Conservation (phyloP, 768 basidiomycete genomes). For the Chlorophyllum brunneum region DNA sequence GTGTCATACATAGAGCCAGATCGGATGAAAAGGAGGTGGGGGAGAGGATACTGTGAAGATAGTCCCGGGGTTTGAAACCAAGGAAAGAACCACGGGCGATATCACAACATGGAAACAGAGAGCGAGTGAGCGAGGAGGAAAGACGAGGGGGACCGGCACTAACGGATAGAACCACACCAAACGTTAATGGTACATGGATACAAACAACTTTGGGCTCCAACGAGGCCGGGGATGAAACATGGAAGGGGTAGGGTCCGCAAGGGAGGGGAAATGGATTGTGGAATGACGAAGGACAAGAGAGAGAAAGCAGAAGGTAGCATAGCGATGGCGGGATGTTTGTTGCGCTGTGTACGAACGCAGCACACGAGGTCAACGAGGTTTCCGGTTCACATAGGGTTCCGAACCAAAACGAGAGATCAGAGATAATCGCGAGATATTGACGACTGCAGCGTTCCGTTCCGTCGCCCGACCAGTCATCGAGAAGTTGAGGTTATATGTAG, state of each 20-base stretch:
- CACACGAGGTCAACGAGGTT: conserved; percentile 6
- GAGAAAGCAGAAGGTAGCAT: conserved; percentile 12
- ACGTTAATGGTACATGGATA: conserved; percentile 4
- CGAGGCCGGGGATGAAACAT: neutral
- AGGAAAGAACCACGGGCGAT: too few relatives aligned
- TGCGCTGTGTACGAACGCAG: neutral
- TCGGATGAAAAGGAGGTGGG: too few relatives aligned
- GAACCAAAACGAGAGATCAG: conserved; percentile 8
- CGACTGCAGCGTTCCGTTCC: neutral
- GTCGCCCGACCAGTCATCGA: neutral
- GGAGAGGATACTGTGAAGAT: too few relatives aligned
- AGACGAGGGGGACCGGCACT: neutral
- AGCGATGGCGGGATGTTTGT: conserved; percentile 6
- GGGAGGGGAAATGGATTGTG: neutral
- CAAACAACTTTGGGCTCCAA: conserved; percentile 9
- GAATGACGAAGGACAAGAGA: neutral
- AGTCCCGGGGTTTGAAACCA: too few relatives aligned
- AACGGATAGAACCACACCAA: conserved; percentile 4
- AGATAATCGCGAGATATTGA: neutral
- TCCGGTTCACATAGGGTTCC: conserved; percentile 7
- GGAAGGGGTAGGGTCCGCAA: neutral
- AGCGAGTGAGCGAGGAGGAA: too few relatives aligned
- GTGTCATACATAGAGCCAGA: conserved; percentile 7
- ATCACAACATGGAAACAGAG: neutral
- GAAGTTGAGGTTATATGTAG: neutral